A percentile compares a stretch with the other conserved stretches of the same genome.
These are phyloP conservation scores for Psilocybe tampanensis DNA, from an alignment of 768 basidiomycete genomes.

Conservation along the genomic window DNA sequence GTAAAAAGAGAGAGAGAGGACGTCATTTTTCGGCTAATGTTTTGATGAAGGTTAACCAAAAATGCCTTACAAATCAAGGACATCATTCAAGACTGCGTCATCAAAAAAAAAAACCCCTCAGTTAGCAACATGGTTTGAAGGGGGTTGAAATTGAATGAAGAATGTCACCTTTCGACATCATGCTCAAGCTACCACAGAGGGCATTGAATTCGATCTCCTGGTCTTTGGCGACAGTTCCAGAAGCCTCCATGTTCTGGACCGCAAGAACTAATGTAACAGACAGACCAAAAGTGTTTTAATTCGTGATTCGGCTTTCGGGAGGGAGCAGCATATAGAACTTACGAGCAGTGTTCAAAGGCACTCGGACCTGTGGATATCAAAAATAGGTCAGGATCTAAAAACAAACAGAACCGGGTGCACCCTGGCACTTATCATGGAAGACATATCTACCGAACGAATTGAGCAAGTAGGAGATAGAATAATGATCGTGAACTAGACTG, in stretches of 20 bases:
- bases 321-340: conserved; percentile 24
- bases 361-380: conserved; percentile 64
- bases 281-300: not conserved
- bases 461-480: not conserved
- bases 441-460: conserved; percentile 51
- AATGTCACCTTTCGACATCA: conserved; percentile 86
- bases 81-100: conserved; percentile 68
- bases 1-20: too few species aligned
- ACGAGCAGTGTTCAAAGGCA: conserved; percentile 79
- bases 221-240: conserved; percentile 67
- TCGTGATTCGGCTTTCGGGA: not conserved
- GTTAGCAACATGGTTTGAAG: too few species aligned
- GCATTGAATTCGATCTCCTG: conserved; percentile 90
- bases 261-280: conserved; percentile 56
- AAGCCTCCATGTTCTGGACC: conserved; percentile 90
- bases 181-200: conserved; percentile 75
- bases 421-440: conserved; percentile 69
- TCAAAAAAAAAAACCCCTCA: conserved; percentile 8
- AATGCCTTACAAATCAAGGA: conserved; percentile 70
- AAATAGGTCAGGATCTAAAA: conserved; percentile 9
- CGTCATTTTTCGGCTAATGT: too few species aligned
- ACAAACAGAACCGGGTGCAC: not conserved
- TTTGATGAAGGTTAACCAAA: too few species aligned
- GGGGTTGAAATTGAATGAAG: not conserved
- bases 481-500: conserved; percentile 32